Base-by-base conservation (phyloP, 1,284 basidiomycete species). In the Ustilago nuda region DNA sequence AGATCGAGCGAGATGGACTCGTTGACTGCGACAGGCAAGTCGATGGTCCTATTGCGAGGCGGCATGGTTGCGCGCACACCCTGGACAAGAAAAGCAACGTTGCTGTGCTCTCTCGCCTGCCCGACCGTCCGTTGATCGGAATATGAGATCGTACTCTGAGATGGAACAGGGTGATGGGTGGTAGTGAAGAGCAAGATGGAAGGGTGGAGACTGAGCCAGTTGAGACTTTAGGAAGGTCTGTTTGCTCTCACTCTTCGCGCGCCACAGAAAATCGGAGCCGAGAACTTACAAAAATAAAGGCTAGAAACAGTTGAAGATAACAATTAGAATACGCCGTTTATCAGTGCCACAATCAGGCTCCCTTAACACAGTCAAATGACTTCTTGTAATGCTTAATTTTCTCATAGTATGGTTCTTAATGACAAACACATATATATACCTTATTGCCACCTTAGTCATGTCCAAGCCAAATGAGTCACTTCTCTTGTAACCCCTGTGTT, bases 1-100 rank as follows among this genome's bases (percentile, higher is more conserved):
- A 82, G 70, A 23, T 80, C 77, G 27, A 82, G 76, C 58, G 70
- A 76, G 58, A 82, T 73, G 60, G 74, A 77, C 72, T 79, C 76
- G 58, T 82, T 80, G 50, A 72, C 78, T 19, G 74, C 81, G 56
- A 82, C 74, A 36, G 79, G 79, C 19, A 82, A 70, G 55, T 80
- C 76, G 58, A 82, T 75, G 57, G 76, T 77, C 66, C 67, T 72
- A 51, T 61, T 68, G 65, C 66, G 69, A 56, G 66, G 59, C 48
- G 69, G 63, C 74, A 76, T 76, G 69, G 27, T 57, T 59, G 63
- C 53, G 53, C 53, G 36, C 35, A 37, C 32, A 27, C 54, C 37
- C 15, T 19, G 30, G 39, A 17, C 37, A 19, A 54, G 39, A 17
- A 27, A 19, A 33, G 41, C 9, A 32, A 41, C 5, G n/a, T 4